These are phyloP conservation scores for Suhomyces terraborum DNA, from an alignment of 1,139 yeast species.

Conservation along the genomic window DNA sequence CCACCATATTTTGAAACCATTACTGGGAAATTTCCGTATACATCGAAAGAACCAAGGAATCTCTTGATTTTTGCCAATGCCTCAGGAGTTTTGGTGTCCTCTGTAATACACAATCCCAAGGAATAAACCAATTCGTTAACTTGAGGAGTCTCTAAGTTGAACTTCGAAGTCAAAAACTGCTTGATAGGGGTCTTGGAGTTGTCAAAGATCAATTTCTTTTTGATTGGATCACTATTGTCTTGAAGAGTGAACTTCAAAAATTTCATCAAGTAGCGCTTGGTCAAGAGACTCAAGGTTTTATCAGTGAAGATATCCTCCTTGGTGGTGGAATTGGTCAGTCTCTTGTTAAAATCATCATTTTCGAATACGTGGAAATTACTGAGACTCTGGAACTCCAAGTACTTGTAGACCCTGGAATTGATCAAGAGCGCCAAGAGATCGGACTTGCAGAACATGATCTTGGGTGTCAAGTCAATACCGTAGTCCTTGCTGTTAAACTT, in stretches of 20 bases:
- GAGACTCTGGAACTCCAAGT: conserved; percentile 88
- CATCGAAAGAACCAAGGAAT: conserved; percentile 82
- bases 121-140: conserved; percentile 81
- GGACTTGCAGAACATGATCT: conserved; percentile 82
- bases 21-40: conserved; percentile 93
- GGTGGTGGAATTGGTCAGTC: conserved; percentile 64
- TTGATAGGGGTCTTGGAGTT: conserved; percentile 59
- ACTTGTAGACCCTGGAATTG: conserved; percentile 84
- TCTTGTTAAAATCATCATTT: conserved; percentile 79
- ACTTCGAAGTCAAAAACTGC: conserved; percentile 59
- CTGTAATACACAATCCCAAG: conserved; percentile 72
- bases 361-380: conserved; percentile 90
- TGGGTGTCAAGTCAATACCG: conserved; percentile 89
- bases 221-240: conserved; percentile 59
- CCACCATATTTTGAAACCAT: conserved; percentile 93
- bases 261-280: conserved; percentile 87
- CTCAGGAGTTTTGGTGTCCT: conserved; percentile 63
- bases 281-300: conserved; percentile 70
- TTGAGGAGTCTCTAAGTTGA: conserved; percentile 73
- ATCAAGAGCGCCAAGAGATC: conserved; percentile 77
- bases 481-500: conserved; percentile 68
- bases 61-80: conserved; percentile 82
- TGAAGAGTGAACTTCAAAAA: conserved; percentile 82
- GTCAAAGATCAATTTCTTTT: conserved; percentile 53
- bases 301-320: conserved; percentile 95